Base-by-base conservation (phyloP, 768 basidiomycete genomes). In the Holtermanniella nyarrowii region DNA sequence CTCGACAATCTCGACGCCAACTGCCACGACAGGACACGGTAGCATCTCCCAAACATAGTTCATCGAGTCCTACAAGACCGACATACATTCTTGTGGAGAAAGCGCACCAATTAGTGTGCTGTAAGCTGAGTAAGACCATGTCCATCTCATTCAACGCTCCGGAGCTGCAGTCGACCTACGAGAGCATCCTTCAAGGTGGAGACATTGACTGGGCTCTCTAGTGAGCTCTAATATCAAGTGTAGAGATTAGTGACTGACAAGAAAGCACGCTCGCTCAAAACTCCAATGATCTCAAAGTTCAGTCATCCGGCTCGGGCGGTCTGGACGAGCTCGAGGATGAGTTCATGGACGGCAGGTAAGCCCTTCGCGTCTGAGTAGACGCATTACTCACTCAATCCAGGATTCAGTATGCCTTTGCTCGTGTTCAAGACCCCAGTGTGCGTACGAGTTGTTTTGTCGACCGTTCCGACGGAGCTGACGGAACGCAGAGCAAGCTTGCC, bases 291-390 rank as follows among this genome's bases (percentile, higher is more conserved):
- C 77, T 93, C 49, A 88, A 87, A 62, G 83, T 91, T 2, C 88
- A 91, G 65, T 77, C 79, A 2, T 84, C 82, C 1, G 90, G 90
- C n/a, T 76, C 75, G 50, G 86, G 84, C n/a, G 88, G 88, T 1
- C 77, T 96, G 11, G 85, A 91, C 58, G 88, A 89, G 61, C 75
- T 97, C 2, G 81, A 86, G 65, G 91, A 96, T 61, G 90, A 93
- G 73, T 97, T 96, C 72, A 86, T 83, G 40, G 90, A 96, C 70
- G 91, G 89, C 53, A 78, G 85, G 88, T 87, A 55, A 42, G 82
- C 53, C 41, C 31, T 26, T 39, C 5, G 24, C 44, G 12, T 12
- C 16, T 14, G 1, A 24, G 26, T 49, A 45, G 21, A 48, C 25
- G 16, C 7, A 7, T 20, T 25, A 1, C 43, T 14, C 2, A 26